phyloP scores from a whole-genome alignment of 208 protist genomes.

The Kentomonas sorsogonicus region DNA sequence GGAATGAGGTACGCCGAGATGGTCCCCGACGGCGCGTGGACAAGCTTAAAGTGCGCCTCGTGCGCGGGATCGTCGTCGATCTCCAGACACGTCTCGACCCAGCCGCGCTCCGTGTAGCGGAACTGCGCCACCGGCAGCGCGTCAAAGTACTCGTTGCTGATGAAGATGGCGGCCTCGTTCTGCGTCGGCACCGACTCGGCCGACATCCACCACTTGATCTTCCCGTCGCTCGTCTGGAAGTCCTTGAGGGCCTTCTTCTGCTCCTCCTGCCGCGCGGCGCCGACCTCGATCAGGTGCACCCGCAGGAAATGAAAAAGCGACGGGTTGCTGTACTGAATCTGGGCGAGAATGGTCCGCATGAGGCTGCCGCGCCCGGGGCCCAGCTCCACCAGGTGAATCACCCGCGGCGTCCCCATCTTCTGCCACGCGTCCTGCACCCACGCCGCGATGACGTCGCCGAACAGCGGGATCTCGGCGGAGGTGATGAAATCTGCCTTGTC shows the following conservation, averaged over 20 bases:
- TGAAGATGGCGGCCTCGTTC: slow-evolving; percentile 82
- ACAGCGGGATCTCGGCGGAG: slow-evolving; percentile 87
- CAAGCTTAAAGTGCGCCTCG: slow-evolving; percentile 84
- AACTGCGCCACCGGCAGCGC: slow-evolving; percentile 91
- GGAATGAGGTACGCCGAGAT: slow-evolving; percentile 87
- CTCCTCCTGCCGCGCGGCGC: slow-evolving; percentile 72
- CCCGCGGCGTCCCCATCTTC: slow-evolving; percentile 87
- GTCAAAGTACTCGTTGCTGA: slow-evolving; percentile 91
- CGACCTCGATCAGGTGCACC: slow-evolving; percentile 85
- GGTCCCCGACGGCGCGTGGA: slow-evolving; percentile 81
- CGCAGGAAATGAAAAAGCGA: slow-evolving; percentile 86
- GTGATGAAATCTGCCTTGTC: slow-evolving; percentile 89
- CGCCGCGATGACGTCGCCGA: slow-evolving; percentile 84
- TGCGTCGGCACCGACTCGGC: slow-evolving; percentile 78
- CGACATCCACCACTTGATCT: slow-evolving; percentile 88
- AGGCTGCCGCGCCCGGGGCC: slow-evolving; percentile 81
- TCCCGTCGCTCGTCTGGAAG: slow-evolving; percentile 78
- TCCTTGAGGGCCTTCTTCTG: slow-evolving; percentile 75
- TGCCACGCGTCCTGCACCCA: slow-evolving; percentile 90
- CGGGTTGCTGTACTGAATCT: slow-evolving; percentile 81
- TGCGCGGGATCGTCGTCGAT: slow-evolving; percentile 77
- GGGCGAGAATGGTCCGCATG: slow-evolving; percentile 85
- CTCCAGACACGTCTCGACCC: slow-evolving; percentile 90
- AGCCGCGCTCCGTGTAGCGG: slow-evolving; percentile 87
- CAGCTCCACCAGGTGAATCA: slow-evolving; percentile 87